Conservation (phyloP, 441 rosid genomes). For the Gossypium gossypioides region DNA sequence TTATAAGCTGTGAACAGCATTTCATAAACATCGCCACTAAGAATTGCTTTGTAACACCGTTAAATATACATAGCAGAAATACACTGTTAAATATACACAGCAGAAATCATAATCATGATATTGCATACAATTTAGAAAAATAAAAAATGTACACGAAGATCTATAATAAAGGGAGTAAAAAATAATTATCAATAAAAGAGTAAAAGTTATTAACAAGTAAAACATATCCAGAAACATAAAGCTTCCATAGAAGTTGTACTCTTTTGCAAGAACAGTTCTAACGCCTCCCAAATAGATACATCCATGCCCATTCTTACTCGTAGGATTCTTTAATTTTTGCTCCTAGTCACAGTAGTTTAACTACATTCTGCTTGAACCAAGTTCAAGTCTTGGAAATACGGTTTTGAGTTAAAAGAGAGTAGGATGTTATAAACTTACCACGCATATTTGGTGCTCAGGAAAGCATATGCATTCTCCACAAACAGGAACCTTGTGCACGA, state of each 20-base stretch:
- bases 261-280: not conserved
- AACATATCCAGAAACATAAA: not conserved
- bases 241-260: not conserved
- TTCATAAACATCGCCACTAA: not conserved
- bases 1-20: constrained; percentile 4
- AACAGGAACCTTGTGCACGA: constrained; percentile 96
- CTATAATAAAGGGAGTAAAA: not conserved
- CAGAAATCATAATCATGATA: not conserved
- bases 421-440: constrained; percentile 36
- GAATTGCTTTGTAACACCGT: not conserved
- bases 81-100: not conserved
- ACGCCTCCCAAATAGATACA: not conserved
- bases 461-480: constrained; percentile 96
- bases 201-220: not conserved
- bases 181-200: not conserved
- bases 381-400: not conserved
- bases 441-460: constrained; percentile 90
- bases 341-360: not conserved
- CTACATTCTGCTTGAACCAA: not conserved
- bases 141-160: not conserved
- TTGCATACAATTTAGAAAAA: not conserved
- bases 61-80: constrained; percentile 1
- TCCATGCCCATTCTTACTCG: not conserved
- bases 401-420: not conserved
- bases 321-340: not conserved